Evolutionary conservation across 2,329 filamentous ascomycete species (phyloP).

Genomic region (Boeremia exigua): DNA sequence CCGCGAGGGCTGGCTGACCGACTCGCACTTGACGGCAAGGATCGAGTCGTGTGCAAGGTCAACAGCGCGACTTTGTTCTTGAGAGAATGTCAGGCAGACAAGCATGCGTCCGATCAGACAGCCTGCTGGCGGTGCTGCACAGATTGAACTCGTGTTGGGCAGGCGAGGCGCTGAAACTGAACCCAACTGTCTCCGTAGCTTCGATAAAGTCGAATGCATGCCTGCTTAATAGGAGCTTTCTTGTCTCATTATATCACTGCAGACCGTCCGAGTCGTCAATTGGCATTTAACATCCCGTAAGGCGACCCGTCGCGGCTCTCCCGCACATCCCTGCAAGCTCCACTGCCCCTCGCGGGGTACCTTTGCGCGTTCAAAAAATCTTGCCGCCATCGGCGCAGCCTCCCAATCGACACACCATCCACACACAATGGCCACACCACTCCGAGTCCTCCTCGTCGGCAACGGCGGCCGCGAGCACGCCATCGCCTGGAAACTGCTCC

Average conservation of each 20-base stretch:
- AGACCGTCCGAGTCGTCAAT: too few species aligned
- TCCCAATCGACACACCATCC: background rate
- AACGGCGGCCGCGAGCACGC: constrained; percentile 95
- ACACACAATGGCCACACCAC: constrained; percentile 33
- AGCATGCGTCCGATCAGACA: too few species aligned
- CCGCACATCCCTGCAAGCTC: constrained; percentile 7
- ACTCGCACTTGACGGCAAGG: too few species aligned
- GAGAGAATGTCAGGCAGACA: too few species aligned
- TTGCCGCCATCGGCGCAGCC: constrained; percentile 12
- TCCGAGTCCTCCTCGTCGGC: constrained; percentile 77
- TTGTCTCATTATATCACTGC: too few species aligned
- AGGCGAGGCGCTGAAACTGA: background rate
- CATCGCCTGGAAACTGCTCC: constrained; percentile 89
- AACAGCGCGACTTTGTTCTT: too few species aligned
- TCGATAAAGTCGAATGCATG: constrained; percentile 2
- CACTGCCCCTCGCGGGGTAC: constrained; percentile 13
- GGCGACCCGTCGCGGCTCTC: too few species aligned
- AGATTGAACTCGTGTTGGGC: background rate
- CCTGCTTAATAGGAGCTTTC: too few species aligned
- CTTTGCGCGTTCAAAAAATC: constrained; percentile 24
- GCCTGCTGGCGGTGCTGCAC: too few species aligned
- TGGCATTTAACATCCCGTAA: too few species aligned
- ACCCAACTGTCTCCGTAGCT: background rate
- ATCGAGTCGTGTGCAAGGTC: too few species aligned
- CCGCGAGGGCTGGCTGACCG: too few species aligned